A percentile compares a stretch with the other conserved stretches of the same genome.
Conservation (phyloP, 441 rosid species). For the Mallotus japonicus region DNA sequence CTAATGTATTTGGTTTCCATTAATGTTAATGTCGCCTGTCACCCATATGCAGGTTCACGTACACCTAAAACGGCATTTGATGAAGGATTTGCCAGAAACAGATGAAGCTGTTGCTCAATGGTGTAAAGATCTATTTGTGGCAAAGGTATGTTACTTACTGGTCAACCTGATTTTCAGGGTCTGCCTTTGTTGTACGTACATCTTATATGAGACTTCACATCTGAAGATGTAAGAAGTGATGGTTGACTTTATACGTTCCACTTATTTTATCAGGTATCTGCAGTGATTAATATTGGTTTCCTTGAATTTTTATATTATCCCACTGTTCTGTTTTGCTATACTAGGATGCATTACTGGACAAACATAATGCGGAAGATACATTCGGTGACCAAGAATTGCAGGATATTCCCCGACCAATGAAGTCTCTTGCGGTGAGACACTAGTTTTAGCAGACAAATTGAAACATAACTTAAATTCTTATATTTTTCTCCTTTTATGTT, state of each 20-base stretch:
- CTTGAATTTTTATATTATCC: constrained; percentile 12
- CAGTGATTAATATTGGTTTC: background rate
- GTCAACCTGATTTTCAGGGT: background rate
- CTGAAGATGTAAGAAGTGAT: too few species aligned
- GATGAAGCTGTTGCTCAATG: constrained; percentile 93
- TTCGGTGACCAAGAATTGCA: constrained; percentile 72
- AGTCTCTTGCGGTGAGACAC: constrained; percentile 69
- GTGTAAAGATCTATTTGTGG: constrained; percentile 88
- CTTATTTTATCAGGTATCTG: too few species aligned
- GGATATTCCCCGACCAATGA: constrained; percentile 70
- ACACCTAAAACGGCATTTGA: constrained; percentile 64
- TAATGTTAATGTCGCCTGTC: constrained; percentile 8
- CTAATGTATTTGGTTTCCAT: background rate
- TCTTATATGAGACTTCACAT: too few species aligned
- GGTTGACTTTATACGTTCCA: too few species aligned
- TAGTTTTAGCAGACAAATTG: background rate
- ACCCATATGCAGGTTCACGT: constrained; percentile 68
- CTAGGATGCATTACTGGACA: constrained; percentile 84
- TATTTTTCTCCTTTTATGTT: background rate
- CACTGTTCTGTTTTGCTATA: constrained; percentile 17
- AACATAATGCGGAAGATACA: constrained; percentile 70
- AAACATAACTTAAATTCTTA: background rate
- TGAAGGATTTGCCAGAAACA: constrained; percentile 90
- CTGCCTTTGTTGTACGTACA: too few species aligned
- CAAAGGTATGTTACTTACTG: constrained; percentile 50